These are phyloP conservation scores for Alternaria sp. DNA, from an alignment of 2,329 filamentous ascomycete species.

Conservation along the genomic window DNA sequence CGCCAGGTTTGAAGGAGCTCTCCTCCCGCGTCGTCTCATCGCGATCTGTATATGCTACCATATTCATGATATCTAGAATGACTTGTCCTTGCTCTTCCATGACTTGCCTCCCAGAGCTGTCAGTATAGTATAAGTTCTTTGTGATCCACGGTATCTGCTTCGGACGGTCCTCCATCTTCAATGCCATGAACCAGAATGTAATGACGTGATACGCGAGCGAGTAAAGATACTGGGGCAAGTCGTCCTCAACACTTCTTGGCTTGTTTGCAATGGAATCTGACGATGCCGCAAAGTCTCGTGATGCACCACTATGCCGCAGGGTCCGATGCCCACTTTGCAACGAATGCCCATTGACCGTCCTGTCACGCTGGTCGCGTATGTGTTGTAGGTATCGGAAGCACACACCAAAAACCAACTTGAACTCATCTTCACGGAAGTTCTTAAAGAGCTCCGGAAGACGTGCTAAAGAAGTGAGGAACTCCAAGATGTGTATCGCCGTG, in stretches of 20 bases:
- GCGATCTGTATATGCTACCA: conserved; percentile 84
- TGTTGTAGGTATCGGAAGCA: conserved; percentile 94
- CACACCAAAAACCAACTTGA: conserved; percentile 92
- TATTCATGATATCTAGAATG: conserved; percentile 93
- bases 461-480: conserved; percentile 91
- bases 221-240: conserved; percentile 92
- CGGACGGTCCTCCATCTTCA: conserved; percentile 84
- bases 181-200: conserved; percentile 93
- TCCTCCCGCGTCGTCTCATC: conserved; percentile 76
- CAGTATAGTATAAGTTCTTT: conserved; percentile 80
- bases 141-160: conserved; percentile 91
- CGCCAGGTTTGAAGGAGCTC: conserved; percentile 70
- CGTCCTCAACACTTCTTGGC: conserved; percentile 66
- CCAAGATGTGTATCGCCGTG: conserved; percentile 92
- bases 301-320: conserved; percentile 55
- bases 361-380: conserved; percentile 70
- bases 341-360: conserved; percentile 40
- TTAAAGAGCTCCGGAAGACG: conserved; percentile 84
- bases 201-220: conserved; percentile 94
- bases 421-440: conserved; percentile 91
- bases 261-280: conserved; percentile 46
- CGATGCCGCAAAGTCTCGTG: conserved; percentile 52
- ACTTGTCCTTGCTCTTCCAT: conserved; percentile 94
- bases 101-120: conserved; percentile 75
- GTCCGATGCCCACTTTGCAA: conserved; percentile 48